Conservation (phyloP, 805 yeast genomes). For the Pichia paraexigua region DNA sequence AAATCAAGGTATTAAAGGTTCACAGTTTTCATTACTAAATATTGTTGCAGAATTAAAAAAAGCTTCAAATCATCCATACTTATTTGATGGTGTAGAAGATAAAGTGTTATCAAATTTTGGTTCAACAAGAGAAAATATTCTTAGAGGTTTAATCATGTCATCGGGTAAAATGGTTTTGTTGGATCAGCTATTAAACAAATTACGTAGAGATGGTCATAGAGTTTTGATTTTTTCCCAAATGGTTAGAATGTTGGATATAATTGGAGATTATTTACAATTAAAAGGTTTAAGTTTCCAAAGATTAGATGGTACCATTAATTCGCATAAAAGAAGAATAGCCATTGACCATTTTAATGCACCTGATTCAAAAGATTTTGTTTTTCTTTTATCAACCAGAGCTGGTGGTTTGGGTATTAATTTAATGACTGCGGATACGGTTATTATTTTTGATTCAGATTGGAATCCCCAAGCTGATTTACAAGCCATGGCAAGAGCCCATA, state of each 20-base stretch:
- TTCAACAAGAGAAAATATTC: constrained; percentile 65
- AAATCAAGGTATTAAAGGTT: constrained; percentile 71
- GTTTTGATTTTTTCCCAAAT: constrained; percentile 93
- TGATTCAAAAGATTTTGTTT: constrained; percentile 85
- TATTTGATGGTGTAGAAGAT: constrained; percentile 89
- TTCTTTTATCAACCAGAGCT: constrained; percentile 88
- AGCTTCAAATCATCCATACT: constrained; percentile 94
- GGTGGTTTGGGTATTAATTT: constrained; percentile 98
- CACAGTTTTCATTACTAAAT: constrained; percentile 80
- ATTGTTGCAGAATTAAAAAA: constrained; percentile 94
- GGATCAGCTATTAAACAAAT: constrained; percentile 77
- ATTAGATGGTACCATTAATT: constrained; percentile 93
- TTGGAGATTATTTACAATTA: constrained; percentile 85
- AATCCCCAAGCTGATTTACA: constrained; percentile 98
- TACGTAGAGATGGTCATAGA: constrained; percentile 90
- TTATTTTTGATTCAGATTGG: constrained; percentile 98
- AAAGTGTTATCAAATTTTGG: constrained; percentile 61
- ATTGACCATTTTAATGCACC: constrained; percentile 96
- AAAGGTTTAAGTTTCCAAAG: constrained; percentile 87
- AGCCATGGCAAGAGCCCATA: constrained; percentile 99
- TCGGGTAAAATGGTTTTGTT: constrained; percentile 97
- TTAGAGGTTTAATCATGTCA: constrained; percentile 92
- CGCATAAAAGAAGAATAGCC: constrained; percentile 86
- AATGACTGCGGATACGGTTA: constrained; percentile 99
- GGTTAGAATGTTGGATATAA: constrained; percentile 92